A percentile compares a stretch with the other conserved stretches of the same genome.
Evolutionary conservation across 2,329 filamentous ascomycete genomes (phyloP).

Genomic region (Aspergillus sp.): DNA sequence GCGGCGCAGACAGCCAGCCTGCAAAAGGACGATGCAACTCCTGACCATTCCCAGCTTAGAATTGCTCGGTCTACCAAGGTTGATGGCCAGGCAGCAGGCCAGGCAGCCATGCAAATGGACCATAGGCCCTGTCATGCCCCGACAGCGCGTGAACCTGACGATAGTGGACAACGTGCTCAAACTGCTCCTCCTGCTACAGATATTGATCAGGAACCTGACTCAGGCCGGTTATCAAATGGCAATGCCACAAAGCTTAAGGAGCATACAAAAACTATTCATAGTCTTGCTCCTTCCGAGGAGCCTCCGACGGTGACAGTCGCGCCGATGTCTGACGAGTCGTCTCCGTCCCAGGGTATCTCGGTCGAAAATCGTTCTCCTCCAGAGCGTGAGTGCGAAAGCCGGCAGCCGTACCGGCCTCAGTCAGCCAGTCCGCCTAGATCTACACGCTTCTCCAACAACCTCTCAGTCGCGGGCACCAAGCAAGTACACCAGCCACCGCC

Average conservation of each 20-base stretch:
- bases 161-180: slow-evolving; percentile 27
- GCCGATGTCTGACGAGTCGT: slow-evolving; percentile 7
- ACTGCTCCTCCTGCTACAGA: slow-evolving; percentile 5
- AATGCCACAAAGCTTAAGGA: neutral
- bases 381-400: slow-evolving; percentile 7
- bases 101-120: too few relatives aligned
- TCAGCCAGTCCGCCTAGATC: slow-evolving; percentile 46
- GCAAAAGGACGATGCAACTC: slow-evolving; percentile 7
- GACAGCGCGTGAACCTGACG: slow-evolving; percentile 33
- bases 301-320: slow-evolving; percentile 5
- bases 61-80: too few relatives aligned
- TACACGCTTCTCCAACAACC: slow-evolving; percentile 47
- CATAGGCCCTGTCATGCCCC: neutral
- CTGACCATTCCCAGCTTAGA: too few relatives aligned
- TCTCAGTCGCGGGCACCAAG: slow-evolving; percentile 40
- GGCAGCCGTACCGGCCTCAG: slow-evolving; percentile 22
- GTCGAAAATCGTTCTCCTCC: slow-evolving; percentile 8
- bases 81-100: too few relatives aligned
- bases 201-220: neutral
- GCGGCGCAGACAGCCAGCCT: slow-evolving; percentile 19
- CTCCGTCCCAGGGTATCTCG: slow-evolving; percentile 9
- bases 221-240: neutral
- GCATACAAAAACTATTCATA: neutral
- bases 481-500: slow-evolving; percentile 49
- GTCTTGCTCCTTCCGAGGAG: neutral